Conservation (phyloP, 2,329 filamentous ascomycete species). For the Falciphora oryzae region DNA sequence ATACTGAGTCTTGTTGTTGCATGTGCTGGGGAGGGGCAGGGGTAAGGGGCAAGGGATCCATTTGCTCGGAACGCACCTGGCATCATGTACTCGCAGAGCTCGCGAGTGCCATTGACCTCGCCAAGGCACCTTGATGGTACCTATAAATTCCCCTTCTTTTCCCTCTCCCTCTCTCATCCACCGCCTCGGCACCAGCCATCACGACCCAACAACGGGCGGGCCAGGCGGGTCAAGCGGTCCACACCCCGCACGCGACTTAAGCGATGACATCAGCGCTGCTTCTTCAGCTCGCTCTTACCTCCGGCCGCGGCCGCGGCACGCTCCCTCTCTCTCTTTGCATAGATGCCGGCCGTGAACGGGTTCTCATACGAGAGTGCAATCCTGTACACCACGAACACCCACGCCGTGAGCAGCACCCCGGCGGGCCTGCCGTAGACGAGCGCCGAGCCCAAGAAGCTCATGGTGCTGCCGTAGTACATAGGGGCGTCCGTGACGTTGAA, state of each 20-base stretch:
- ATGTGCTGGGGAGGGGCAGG: neutral
- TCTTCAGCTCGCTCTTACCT: conserved; percentile 38
- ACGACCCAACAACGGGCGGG: neutral
- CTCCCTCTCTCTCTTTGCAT: conserved; percentile 71
- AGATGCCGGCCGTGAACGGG: conserved; percentile 90
- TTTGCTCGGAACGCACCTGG: neutral
- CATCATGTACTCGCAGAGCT: neutral
- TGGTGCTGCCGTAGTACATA: conserved; percentile 93
- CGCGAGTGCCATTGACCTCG: neutral
- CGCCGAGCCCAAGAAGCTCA: conserved; percentile 86
- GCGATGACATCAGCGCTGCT: conserved; percentile 29
- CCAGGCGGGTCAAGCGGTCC: neutral
- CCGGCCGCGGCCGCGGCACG: conserved; percentile 33
- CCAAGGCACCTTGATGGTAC: too few species aligned
- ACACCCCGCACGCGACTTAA: neutral
- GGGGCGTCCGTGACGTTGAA: conserved; percentile 88
- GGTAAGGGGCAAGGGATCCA: neutral
- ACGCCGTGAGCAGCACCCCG: conserved; percentile 67
- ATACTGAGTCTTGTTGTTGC: neutral
- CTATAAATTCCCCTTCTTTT: neutral
- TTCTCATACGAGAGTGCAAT: conserved; percentile 84
- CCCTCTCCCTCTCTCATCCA: neutral
- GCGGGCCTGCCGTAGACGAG: conserved; percentile 83
- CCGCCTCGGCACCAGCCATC: neutral
- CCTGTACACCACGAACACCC: conserved; percentile 74